These are phyloP conservation scores for Centrapalus pauciflorus DNA, from an alignment of 129 eudicot species.

Conservation along the genomic window DNA sequence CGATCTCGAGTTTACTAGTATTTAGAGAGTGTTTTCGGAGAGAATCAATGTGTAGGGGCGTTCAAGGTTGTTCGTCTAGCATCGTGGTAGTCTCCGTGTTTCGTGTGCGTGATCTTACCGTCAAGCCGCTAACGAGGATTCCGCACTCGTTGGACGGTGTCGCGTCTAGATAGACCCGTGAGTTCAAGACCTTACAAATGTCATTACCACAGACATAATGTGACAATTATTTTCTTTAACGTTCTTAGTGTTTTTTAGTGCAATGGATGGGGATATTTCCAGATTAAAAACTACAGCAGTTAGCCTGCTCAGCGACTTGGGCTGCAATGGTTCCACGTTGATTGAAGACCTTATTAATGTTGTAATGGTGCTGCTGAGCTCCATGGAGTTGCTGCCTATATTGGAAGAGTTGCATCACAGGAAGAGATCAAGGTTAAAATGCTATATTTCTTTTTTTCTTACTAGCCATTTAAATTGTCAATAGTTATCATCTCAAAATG, in stretches of 20 bases:
- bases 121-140: too few species aligned
- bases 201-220: too few species aligned
- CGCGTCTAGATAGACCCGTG: too few species aligned
- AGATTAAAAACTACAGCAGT: conserved; percentile 83
- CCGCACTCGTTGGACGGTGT: too few species aligned
- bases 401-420: conserved; percentile 96
- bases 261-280: conserved; percentile 88
- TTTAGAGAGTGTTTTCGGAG: too few species aligned
- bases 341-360: conserved; percentile 83
- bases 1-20: too few species aligned
- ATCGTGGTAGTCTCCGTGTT: too few species aligned
- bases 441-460: not conserved
- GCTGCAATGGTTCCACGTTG: conserved; percentile 82
- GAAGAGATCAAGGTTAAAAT: conserved; percentile 78
- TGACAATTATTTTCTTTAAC: not conserved
- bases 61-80: too few species aligned
- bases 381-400: conserved; percentile 83
- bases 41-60: too few species aligned
- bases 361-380: conserved; percentile 97
- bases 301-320: conserved; percentile 69
- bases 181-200: too few species aligned
- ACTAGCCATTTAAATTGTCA: not conserved
- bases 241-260: conserved; percentile 39
- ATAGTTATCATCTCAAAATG: too few species aligned
- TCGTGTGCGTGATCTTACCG: too few species aligned